Percentiles rank a stretch among this genome's conserved stretches.
These are phyloP conservation scores for Stephanodiscus minutulus DNA, from an alignment of 108 stramenopile genomes.

Conservation along the genomic window DNA sequence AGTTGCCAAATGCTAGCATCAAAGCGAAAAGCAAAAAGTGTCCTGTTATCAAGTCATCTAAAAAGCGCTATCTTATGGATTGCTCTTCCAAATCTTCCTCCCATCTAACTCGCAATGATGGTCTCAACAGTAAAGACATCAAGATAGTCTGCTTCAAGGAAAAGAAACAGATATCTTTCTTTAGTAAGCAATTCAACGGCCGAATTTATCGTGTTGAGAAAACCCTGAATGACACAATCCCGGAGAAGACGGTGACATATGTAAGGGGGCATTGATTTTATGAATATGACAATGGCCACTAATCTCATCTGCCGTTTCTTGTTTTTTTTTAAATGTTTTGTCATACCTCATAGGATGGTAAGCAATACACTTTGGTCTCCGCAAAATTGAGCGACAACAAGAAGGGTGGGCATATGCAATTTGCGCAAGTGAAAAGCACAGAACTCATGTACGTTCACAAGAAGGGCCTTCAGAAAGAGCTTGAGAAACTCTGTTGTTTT, in stretches of 20 bases:
- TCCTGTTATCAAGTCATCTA: background rate
- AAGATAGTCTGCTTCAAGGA: background rate
- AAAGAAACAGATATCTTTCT: background rate
- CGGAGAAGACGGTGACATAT: background rate
- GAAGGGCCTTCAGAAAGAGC: constrained; percentile 18
- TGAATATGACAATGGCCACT: background rate
- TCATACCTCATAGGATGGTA: constrained; percentile 1
- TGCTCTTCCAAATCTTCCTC: background rate
- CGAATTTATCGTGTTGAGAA: background rate
- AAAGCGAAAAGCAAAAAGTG: background rate
- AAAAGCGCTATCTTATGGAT: background rate
- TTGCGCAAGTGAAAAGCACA: background rate
- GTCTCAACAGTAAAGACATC: constrained; percentile 4
- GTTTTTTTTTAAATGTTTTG: background rate
- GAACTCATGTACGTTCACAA: constrained; percentile 23
- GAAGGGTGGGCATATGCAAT: background rate
- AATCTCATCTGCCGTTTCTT: background rate
- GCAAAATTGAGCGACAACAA: constrained; percentile 4
- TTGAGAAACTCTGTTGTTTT: constrained; percentile 28
- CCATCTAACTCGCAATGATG: background rate
- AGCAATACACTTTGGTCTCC: constrained; percentile 3
- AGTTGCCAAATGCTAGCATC: background rate
- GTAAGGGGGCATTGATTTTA: background rate
- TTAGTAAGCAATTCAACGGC: background rate
- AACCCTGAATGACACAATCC: background rate